A percentile compares a stretch with the other conserved stretches of the same genome.
phyloP scores from a whole-genome alignment of 2,329 filamentous ascomycete species.

The Xylaria sp. region DNA sequence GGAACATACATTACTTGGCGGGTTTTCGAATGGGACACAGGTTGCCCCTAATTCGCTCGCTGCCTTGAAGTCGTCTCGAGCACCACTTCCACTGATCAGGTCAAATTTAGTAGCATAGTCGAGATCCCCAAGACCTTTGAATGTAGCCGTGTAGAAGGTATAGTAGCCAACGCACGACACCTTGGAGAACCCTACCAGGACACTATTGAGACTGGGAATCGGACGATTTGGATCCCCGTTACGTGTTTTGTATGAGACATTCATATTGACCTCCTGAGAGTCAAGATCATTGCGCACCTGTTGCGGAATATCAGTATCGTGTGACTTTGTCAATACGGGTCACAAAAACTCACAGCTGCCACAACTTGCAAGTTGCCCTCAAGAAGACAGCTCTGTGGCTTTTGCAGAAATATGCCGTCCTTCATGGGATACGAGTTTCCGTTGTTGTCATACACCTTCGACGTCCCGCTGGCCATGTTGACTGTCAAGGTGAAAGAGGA shows the following conservation, averaged over 20 bases:
- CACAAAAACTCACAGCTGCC: constrained; percentile 34
- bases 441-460: constrained; percentile 50
- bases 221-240: constrained; percentile 36
- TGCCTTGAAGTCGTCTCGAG: constrained; percentile 45
- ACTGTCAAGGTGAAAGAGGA: constrained; percentile 54
- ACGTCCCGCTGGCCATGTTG: constrained; percentile 43
- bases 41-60: constrained; percentile 40
- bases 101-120: constrained; percentile 44
- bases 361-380: constrained; percentile 42
- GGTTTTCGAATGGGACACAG: constrained; percentile 39
- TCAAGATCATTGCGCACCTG: constrained; percentile 44
- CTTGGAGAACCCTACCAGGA: constrained; percentile 37
- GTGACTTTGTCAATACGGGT: background rate
- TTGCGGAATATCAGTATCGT: constrained; percentile 3
- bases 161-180: constrained; percentile 44
- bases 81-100: constrained; percentile 37
- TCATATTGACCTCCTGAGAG: constrained; percentile 37
- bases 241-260: constrained; percentile 41
- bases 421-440: constrained; percentile 50
- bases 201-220: constrained; percentile 37
- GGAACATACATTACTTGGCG: constrained; percentile 29
- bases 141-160: constrained; percentile 42
- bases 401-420: constrained; percentile 51
- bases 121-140: constrained; percentile 40
- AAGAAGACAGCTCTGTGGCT: constrained; percentile 51